These are phyloP conservation scores for Leccinum longicurvipes DNA, from an alignment of 768 basidiomycete genomes.

Conservation along the genomic window DNA sequence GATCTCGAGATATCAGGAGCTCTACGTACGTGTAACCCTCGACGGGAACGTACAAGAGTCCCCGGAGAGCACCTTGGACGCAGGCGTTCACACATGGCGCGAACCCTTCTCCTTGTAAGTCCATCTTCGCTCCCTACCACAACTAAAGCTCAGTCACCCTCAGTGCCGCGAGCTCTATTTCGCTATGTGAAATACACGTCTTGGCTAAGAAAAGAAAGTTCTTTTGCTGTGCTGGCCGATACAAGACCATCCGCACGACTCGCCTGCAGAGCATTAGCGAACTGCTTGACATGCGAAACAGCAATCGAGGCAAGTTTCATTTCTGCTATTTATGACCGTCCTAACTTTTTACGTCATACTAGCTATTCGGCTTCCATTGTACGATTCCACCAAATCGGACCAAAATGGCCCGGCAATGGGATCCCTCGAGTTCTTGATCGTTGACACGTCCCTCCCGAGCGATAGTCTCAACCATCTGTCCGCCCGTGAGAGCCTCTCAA, in stretches of 20 bases:
- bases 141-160: conserved; percentile 9
- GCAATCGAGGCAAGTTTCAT: conserved; percentile 29
- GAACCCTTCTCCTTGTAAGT: conserved; percentile 30
- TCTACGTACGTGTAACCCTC: conserved; percentile 24
- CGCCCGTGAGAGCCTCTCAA: conserved; percentile 21
- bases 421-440: conserved; percentile 27
- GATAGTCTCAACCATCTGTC: conserved; percentile 11
- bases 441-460: conserved; percentile 13
- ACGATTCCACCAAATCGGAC: conserved; percentile 29
- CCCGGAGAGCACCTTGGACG: conserved; percentile 25
- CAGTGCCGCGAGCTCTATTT: conserved; percentile 19
- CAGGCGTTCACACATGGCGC: conserved; percentile 26
- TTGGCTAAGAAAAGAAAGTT: conserved; percentile 27
- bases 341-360: conserved; percentile 29
- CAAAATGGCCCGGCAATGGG: conserved; percentile 25
- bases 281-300: conserved; percentile 26
- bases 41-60: conserved; percentile 30
- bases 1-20: conserved; percentile 24
- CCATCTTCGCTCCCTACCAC: not conserved
- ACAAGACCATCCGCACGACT: conserved; percentile 29
- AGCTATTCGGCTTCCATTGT: conserved; percentile 33
- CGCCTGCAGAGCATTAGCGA: conserved; percentile 22
- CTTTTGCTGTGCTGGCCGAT: conserved; percentile 26
- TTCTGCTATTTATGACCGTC: conserved; percentile 27
- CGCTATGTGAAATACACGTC: conserved; percentile 28